A percentile compares a stretch with the other conserved stretches of the same genome.
These are phyloP conservation scores for Chaetomium cochliodes DNA, from an alignment of 495 filamentous ascomycete genomes.

Conservation along the genomic window DNA sequence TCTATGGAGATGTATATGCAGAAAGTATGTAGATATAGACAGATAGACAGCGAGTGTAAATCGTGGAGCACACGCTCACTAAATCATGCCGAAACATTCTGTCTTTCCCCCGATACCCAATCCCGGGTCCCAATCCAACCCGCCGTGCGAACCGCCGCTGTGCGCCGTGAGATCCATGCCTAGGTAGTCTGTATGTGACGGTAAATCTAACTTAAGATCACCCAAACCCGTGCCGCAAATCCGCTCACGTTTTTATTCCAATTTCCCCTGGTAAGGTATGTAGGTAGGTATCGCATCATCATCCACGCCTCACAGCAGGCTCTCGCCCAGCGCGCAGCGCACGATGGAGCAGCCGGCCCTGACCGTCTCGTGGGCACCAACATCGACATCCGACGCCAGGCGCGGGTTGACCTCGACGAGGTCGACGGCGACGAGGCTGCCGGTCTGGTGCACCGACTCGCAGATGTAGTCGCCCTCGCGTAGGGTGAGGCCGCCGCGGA, in stretches of 20 bases:
- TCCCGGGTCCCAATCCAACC: not conserved
- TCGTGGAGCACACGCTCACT: not conserved
- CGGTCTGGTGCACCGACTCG: slow-evolving; percentile 92
- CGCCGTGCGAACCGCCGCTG: not conserved
- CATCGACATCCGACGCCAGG: slow-evolving; percentile 58
- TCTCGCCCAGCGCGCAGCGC: slow-evolving; percentile 88
- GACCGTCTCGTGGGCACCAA: slow-evolving; percentile 83
- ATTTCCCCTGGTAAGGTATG: not conserved
- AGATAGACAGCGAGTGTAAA: too few relatives aligned
- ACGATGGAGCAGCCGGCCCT: slow-evolving; percentile 87
- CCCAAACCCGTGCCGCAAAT: not conserved
- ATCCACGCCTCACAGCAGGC: slow-evolving; percentile 57
- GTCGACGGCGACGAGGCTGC: slow-evolving; percentile 87
- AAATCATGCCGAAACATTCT: not conserved
- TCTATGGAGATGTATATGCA: not conserved
- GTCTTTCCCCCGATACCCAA: not conserved
- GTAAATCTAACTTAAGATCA: slow-evolving; percentile 1
- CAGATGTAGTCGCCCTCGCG: slow-evolving; percentile 98
- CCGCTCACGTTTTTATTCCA: not conserved
- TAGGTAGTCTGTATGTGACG: not conserved
- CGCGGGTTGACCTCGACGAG: slow-evolving; percentile 95
- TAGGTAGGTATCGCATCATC: too few relatives aligned
- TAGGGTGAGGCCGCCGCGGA: slow-evolving; percentile 91
- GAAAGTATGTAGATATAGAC: too few relatives aligned
- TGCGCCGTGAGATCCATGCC: slow-evolving; percentile 1